Percentiles rank a stretch among this genome's conserved stretches.
phyloP scores from a whole-genome alignment of 148 eudicot species.

The Rhododendron henanense region DNA sequence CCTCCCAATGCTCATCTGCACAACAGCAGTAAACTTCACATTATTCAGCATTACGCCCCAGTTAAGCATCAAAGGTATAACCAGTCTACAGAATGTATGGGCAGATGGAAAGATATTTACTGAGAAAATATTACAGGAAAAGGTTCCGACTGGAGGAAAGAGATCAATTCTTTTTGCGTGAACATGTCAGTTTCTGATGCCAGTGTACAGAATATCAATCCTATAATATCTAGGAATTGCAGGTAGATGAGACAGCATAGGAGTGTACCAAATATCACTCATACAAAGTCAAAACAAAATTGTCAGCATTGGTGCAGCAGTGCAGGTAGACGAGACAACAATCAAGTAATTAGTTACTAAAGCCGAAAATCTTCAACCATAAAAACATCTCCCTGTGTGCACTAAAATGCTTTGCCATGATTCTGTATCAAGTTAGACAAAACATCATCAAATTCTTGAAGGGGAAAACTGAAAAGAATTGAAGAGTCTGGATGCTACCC shows the following conservation, averaged over 20 bases:
- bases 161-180: neutral
- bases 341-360: neutral
- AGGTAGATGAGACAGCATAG: neutral
- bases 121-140: neutral
- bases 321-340: neutral
- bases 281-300: neutral
- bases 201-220: neutral
- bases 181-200: neutral
- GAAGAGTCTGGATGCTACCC: neutral
- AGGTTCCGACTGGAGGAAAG: neutral
- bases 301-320: neutral
- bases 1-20: constrained; percentile 86
- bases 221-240: neutral
- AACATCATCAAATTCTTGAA: neutral
- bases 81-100: neutral
- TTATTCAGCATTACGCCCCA: neutral
- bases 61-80: neutral
- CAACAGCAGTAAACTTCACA: neutral
- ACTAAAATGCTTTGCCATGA: neutral
- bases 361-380: neutral
- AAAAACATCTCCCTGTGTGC: neutral
- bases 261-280: neutral
- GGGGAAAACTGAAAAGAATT: neutral
- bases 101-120: neutral
- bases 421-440: neutral